These are phyloP conservation scores for Tuctoria greenei DNA, from an alignment of 176 grass and related monocot species.

Conservation along the genomic window DNA sequence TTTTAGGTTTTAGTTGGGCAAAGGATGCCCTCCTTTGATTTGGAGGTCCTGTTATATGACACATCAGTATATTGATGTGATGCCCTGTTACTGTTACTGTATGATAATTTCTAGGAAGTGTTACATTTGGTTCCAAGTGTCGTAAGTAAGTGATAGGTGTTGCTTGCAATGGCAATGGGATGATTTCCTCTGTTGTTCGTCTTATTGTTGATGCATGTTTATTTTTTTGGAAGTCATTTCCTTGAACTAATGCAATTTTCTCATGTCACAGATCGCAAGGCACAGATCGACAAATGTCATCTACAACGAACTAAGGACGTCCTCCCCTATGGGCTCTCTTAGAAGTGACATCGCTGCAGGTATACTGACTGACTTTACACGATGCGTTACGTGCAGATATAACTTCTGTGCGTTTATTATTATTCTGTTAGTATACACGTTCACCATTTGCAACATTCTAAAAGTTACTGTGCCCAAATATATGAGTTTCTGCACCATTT, in stretches of 20 bases:
- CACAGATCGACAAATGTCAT: slow-evolving; percentile 27
- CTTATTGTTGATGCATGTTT: slow-evolving; percentile 9
- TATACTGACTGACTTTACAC: neutral
- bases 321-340: slow-evolving; percentile 21
- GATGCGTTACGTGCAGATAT: neutral
- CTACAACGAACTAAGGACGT: slow-evolving; percentile 37
- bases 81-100: neutral
- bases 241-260: slow-evolving; percentile 20
- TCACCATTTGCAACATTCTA: neutral
- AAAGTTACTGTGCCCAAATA: neutral
- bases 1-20: neutral
- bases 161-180: neutral
- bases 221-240: neutral
- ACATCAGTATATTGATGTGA: neutral
- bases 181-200: slow-evolving; percentile 1
- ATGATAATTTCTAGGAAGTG: neutral
- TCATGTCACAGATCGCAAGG: slow-evolving; percentile 35
- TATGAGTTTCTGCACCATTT: neutral
- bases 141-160: neutral
- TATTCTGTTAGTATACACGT: neutral
- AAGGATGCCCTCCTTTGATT: neutral
- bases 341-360: slow-evolving; percentile 35
- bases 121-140: neutral
- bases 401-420: neutral
- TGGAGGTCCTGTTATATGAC: neutral